Percentiles rank a stretch among this genome's conserved stretches.
Evolutionary conservation across 106 monocot species (phyloP).

Genomic region (Phalaenopsis equestris): DNA sequence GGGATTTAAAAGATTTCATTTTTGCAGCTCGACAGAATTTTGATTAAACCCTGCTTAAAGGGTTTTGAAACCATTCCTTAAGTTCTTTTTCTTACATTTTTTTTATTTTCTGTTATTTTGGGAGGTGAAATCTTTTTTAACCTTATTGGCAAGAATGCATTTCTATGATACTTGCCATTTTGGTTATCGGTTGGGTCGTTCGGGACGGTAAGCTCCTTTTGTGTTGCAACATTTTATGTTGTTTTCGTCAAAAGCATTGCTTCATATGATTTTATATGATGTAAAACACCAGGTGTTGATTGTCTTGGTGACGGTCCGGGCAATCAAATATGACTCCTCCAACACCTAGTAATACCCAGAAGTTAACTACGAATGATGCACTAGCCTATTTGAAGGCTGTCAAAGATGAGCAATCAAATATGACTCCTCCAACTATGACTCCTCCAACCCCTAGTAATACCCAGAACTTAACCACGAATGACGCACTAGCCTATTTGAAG

Average conservation of each 20-base stretch:
- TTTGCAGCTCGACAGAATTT: no score
- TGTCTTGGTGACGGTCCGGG: constrained; percentile 30
- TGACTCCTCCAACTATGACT: constrained; percentile 29
- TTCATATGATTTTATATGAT: constrained; percentile 10
- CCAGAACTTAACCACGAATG: constrained; percentile 61
- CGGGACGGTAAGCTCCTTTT: no score
- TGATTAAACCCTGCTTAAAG: no score
- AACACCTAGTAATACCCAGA: constrained; percentile 23
- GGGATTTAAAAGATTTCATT: no score
- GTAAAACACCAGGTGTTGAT: constrained; percentile 11
- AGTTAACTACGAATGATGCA: constrained; percentile 72
- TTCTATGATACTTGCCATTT: neutral
- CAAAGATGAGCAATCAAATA: constrained; percentile 49
- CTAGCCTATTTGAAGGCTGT: constrained; percentile 30
- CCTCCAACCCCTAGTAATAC: no score
- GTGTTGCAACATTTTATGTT: neutral
- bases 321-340: constrained; percentile 34
- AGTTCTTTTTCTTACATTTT: neutral
- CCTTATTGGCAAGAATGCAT: neutral
- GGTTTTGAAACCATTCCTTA: neutral
- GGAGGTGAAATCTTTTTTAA: neutral
- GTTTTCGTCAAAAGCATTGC: neutral
- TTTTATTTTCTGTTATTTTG: neutral
- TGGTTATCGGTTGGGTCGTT: no score
- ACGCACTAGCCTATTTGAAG: constrained; percentile 73